Evolutionary conservation across 179 eudicot species (phyloP).

Genomic region (Beta lomatogona): DNA sequence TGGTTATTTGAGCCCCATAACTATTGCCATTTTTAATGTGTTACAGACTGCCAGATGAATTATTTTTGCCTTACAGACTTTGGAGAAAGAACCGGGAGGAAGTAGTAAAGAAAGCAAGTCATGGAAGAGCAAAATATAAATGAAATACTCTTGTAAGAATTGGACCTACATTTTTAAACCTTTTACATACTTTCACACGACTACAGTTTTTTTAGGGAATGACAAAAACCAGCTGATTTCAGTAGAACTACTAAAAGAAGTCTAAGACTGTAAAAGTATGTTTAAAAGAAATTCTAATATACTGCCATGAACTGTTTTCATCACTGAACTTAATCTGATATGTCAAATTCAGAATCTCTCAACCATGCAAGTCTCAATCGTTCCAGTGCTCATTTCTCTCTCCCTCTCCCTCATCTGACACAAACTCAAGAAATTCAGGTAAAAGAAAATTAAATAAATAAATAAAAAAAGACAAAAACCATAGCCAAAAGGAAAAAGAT

Average conservation of each 20-base stretch:
- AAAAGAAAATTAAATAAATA: too few relatives aligned
- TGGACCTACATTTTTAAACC: conserved; percentile 34
- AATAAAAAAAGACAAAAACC: neutral
- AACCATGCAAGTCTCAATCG: conserved; percentile 34
- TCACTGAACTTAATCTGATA: conserved; percentile 42
- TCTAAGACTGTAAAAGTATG: neutral
- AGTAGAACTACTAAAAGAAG: conserved; percentile 10
- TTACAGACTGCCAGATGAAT: conserved; percentile 25
- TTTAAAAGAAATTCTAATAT: neutral
- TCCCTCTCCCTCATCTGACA: conserved; percentile 31
- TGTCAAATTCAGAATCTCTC: conserved; percentile 65
- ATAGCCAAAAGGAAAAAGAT: neutral
- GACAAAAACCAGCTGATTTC: conserved; percentile 26
- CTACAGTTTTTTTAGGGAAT: conserved; percentile 42
- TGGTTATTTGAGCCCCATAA: conserved; percentile 26
- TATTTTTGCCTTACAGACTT: conserved; percentile 19
- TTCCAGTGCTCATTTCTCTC: conserved; percentile 25
- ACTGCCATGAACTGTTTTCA: conserved; percentile 27
- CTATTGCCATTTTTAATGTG: conserved; percentile 6
- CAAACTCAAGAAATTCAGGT: conserved; percentile 13
- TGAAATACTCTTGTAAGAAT: neutral
- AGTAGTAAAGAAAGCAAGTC: conserved; percentile 3
- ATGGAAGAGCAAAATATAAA: neutral
- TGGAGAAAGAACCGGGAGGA: conserved; percentile 26
- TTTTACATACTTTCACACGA: conserved; percentile 32